These are phyloP conservation scores for Pythium insidiosum DNA, from an alignment of 352 stramenopile genomes.

Conservation along the genomic window DNA sequence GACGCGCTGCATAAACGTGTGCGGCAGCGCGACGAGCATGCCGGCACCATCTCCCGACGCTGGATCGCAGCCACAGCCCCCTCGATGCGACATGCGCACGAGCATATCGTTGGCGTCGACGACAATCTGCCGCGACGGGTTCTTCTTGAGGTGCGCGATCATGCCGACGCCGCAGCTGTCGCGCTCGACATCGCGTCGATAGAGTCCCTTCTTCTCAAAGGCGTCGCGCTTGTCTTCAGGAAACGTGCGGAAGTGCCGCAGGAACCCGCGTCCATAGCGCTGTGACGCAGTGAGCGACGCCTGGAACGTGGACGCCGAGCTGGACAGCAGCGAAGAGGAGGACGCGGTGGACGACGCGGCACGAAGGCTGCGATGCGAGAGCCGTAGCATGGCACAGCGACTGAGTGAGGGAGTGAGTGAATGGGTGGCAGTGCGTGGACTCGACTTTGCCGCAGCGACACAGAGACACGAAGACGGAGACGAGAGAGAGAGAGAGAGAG, in stretches of 20 bases:
- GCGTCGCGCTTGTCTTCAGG: slow-evolving; percentile 47
- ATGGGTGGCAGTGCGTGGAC: no score
- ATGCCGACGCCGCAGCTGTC: slow-evolving; percentile 93
- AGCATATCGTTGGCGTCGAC: slow-evolving; percentile 97
- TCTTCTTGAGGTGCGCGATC: slow-evolving; percentile 93
- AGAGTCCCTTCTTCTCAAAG: slow-evolving; percentile 50
- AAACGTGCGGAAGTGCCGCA: slow-evolving; percentile 31
- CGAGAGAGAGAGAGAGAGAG: no score
- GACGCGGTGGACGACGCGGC: background rate
- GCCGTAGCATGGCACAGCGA: background rate
- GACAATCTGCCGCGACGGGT: slow-evolving; percentile 86
- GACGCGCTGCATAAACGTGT: slow-evolving; percentile 90
- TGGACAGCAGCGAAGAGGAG: slow-evolving; percentile 9
- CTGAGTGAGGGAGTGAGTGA: background rate
- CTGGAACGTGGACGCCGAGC: background rate
- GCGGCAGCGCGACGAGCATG: slow-evolving; percentile 95
- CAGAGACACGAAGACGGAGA: no score
- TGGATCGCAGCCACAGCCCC: slow-evolving; percentile 93
- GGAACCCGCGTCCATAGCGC: slow-evolving; percentile 5
- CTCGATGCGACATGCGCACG: slow-evolving; percentile 93
- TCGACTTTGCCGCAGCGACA: no score
- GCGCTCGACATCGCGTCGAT: slow-evolving; percentile 43
- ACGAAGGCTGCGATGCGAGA: slow-evolving; percentile 39
- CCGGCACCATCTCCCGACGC: slow-evolving; percentile 88
- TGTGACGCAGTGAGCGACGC: background rate